Evolutionary conservation across 352 stramenopile species (phyloP).

Genomic region (Globisporangium parvum): DNA sequence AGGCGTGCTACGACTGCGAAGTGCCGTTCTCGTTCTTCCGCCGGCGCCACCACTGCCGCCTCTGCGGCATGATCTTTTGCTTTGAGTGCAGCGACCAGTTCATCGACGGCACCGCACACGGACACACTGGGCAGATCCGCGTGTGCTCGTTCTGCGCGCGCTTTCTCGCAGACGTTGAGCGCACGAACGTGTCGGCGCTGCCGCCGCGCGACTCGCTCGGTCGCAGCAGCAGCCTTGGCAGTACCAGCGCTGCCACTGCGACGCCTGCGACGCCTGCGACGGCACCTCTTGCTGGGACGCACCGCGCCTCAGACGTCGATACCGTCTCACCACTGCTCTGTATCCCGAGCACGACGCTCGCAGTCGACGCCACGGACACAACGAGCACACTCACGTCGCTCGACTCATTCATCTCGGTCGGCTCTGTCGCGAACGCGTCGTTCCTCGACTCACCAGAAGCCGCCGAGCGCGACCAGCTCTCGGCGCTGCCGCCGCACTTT

Average conservation of each 20-base stretch:
- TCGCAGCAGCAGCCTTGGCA: constrained; percentile 5
- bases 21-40: constrained; percentile 77
- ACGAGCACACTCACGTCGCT: background rate
- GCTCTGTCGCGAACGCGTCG: constrained; percentile 6
- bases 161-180: constrained; percentile 37
- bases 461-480: constrained; percentile 1
- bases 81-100: constrained; percentile 79
- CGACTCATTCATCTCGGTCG: constrained; percentile 8
- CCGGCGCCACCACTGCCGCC: constrained; percentile 79
- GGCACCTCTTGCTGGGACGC: background rate
- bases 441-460: constrained; percentile 12
- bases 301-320: constrained; percentile 3
- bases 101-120: constrained; percentile 51
- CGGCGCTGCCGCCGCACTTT: constrained; percentile 15
- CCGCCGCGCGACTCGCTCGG: constrained; percentile 8
- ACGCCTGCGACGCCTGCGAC: background rate
- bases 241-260: constrained; percentile 2
- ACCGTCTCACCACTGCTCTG: constrained; percentile 10
- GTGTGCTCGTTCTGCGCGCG: constrained; percentile 74
- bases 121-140: constrained; percentile 48
- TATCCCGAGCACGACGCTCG: background rate
- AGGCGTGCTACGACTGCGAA: constrained; percentile 84
- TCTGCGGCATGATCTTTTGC: constrained; percentile 85
- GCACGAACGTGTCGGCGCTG: constrained; percentile 20
- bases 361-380: background rate